These are phyloP conservation scores for Kuraishia floccosa DNA, from an alignment of 805 yeast species.

Conservation along the genomic window DNA sequence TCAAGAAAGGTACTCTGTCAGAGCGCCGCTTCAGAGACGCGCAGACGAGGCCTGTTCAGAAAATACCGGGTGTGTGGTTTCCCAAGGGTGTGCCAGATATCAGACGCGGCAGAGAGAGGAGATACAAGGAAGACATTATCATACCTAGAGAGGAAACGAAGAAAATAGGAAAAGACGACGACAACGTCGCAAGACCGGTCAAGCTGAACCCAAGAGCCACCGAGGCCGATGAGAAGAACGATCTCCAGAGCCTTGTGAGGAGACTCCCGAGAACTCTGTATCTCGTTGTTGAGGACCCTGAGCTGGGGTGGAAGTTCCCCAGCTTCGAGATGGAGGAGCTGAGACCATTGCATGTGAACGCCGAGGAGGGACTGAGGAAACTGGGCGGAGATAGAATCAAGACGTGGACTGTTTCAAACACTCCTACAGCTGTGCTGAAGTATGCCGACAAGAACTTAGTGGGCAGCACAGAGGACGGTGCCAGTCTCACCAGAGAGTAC, in stretches of 20 bases:
- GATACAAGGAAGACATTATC: slow-evolving; percentile 66
- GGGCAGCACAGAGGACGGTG: slow-evolving; percentile 8
- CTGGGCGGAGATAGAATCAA: slow-evolving; percentile 71
- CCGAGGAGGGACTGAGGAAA: slow-evolving; percentile 59
- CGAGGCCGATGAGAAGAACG: slow-evolving; percentile 58
- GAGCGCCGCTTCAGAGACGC: slow-evolving; percentile 70
- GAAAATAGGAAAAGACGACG: slow-evolving; percentile 16
- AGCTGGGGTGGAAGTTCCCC: slow-evolving; percentile 73
- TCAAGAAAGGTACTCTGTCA: slow-evolving; percentile 79
- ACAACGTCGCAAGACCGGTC: slow-evolving; percentile 58
- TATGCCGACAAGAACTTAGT: slow-evolving; percentile 19
- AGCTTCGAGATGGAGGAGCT: slow-evolving; percentile 38
- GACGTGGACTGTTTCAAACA: slow-evolving; percentile 84
- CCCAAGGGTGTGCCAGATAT: slow-evolving; percentile 81
- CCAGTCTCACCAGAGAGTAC: slow-evolving; percentile 39
- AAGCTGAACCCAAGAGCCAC: slow-evolving; percentile 63
- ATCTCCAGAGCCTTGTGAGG: slow-evolving; percentile 65
- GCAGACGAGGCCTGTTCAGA: slow-evolving; percentile 65
- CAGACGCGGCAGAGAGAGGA: slow-evolving; percentile 80
- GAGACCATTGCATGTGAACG: slow-evolving; percentile 55
- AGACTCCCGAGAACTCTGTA: slow-evolving; percentile 71
- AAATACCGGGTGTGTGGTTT: slow-evolving; percentile 67
- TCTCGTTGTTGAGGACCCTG: slow-evolving; percentile 40
- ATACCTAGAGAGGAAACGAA: slow-evolving; percentile 54
- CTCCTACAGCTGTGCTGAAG: slow-evolving; percentile 67